A percentile compares a stretch with the other conserved stretches of the same genome.
These are phyloP conservation scores for Penicillium desertorum DNA, from an alignment of 495 filamentous ascomycete genomes.

Conservation along the genomic window DNA sequence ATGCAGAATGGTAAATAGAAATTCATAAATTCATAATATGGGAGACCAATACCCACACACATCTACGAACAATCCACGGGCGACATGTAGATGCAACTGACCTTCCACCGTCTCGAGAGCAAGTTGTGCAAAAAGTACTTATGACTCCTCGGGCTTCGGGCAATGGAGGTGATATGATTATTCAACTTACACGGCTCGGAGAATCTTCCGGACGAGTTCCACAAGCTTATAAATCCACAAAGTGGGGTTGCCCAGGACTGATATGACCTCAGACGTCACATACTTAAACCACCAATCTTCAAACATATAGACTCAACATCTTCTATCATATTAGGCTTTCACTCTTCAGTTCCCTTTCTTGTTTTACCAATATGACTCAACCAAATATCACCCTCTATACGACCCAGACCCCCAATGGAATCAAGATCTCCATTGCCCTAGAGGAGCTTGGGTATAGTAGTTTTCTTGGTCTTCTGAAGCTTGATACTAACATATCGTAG, in stretches of 20 bases:
- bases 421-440: constrained; percentile 83
- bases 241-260: not conserved
- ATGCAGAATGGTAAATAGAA: too few species aligned
- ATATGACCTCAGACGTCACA: not conserved
- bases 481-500: constrained; percentile 28
- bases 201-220: not conserved
- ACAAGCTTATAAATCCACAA: constrained; percentile 10
- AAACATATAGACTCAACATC: not conserved
- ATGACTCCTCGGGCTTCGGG: too few species aligned
- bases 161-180: too few species aligned
- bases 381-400: constrained; percentile 53
- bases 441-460: constrained; percentile 69
- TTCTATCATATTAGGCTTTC: not conserved
- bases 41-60: too few species aligned
- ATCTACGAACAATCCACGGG: too few species aligned
- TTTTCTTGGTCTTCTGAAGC: not conserved
- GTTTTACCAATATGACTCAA: constrained; percentile 27
- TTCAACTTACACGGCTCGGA: not conserved
- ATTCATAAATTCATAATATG: too few species aligned
- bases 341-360: not conserved
- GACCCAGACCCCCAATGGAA: constrained; percentile 54
- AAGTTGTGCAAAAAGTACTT: too few species aligned
- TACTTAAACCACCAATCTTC: constrained; percentile 4
- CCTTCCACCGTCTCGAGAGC: too few species aligned
- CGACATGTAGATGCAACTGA: too few species aligned